phyloP scores from a whole-genome alignment of 768 basidiomycete species.

The Podaxis carcinomalis region DNA sequence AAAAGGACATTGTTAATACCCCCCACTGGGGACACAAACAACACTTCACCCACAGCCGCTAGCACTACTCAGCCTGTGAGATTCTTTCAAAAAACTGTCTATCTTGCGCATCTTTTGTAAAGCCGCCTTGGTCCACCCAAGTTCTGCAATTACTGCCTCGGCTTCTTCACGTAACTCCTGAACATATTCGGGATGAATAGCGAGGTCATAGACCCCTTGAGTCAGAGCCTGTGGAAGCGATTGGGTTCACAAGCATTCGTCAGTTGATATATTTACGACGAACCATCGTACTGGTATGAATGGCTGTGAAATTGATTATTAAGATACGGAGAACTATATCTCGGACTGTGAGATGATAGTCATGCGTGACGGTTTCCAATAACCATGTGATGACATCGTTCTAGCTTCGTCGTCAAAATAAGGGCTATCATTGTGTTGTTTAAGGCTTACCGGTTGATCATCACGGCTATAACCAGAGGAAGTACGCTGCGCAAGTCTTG shows the following conservation, averaged over 20 bases:
- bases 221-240: slow-evolving; percentile 26
- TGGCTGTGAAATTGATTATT: slow-evolving; percentile 36
- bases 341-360: slow-evolving; percentile 20
- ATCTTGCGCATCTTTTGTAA: slow-evolving; percentile 36
- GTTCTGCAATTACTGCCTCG: slow-evolving; percentile 25
- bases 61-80: slow-evolving; percentile 13
- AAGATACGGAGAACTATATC: slow-evolving; percentile 32
- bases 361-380: slow-evolving; percentile 32
- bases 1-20: neutral
- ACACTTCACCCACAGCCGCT: neutral
- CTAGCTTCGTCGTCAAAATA: slow-evolving; percentile 18
- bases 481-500: slow-evolving; percentile 5
- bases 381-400: slow-evolving; percentile 47
- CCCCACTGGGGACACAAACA: neutral
- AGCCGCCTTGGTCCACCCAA: slow-evolving; percentile 31
- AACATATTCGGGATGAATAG: slow-evolving; percentile 27
- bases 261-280: slow-evolving; percentile 9
- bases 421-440: neutral
- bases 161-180: slow-evolving; percentile 38
- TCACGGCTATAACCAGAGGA: slow-evolving; percentile 11
- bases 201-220: slow-evolving; percentile 30
- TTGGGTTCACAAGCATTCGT: neutral
- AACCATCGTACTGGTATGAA: slow-evolving; percentile 40
- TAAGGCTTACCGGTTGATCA: neutral
- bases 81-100: slow-evolving; percentile 45